These are phyloP conservation scores for Globisporangium emineosum DNA, from an alignment of 352 stramenopile species.

Conservation along the genomic window DNA sequence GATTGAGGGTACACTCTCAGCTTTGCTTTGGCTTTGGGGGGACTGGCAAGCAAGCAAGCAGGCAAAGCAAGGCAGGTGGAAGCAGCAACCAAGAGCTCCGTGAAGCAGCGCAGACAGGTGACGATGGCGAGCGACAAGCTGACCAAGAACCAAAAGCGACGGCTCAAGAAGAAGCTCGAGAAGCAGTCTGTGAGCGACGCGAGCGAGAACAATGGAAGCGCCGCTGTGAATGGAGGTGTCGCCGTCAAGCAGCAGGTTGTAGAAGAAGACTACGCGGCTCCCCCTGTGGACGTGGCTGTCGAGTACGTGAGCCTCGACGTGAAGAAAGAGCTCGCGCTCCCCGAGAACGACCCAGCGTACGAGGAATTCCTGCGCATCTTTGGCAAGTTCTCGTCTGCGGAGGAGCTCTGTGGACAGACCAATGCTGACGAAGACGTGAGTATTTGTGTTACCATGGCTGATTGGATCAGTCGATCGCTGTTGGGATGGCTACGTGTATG, in stretches of 20 bases:
- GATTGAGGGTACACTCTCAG: neutral
- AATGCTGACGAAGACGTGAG: constrained; percentile 41
- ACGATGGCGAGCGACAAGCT: constrained; percentile 30
- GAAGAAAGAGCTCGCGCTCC: constrained; percentile 57
- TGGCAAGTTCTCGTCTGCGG: constrained; percentile 74
- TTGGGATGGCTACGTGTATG: neutral
- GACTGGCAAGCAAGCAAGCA: constrained; percentile 6
- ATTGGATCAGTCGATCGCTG: neutral
- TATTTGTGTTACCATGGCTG: neutral
- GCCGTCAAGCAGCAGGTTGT: neutral
- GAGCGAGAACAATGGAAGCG: neutral
- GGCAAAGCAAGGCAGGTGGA: neutral
- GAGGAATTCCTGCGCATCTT: constrained; percentile 90
- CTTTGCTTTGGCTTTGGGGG: constrained; percentile 4
- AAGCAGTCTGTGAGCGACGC: constrained; percentile 46
- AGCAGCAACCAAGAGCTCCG: neutral
- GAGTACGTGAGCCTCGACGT: constrained; percentile 84
- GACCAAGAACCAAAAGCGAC: constrained; percentile 81
- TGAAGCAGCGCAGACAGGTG: neutral
- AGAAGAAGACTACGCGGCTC: constrained; percentile 5
- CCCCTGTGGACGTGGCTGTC: constrained; percentile 51
- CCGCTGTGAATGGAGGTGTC: neutral
- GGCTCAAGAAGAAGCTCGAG: constrained; percentile 82
- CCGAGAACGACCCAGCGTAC: constrained; percentile 61
- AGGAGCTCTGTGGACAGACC: constrained; percentile 70